phyloP scores from a whole-genome alignment of 2,329 filamentous ascomycete species.

The Xylariaceae sp. region DNA sequence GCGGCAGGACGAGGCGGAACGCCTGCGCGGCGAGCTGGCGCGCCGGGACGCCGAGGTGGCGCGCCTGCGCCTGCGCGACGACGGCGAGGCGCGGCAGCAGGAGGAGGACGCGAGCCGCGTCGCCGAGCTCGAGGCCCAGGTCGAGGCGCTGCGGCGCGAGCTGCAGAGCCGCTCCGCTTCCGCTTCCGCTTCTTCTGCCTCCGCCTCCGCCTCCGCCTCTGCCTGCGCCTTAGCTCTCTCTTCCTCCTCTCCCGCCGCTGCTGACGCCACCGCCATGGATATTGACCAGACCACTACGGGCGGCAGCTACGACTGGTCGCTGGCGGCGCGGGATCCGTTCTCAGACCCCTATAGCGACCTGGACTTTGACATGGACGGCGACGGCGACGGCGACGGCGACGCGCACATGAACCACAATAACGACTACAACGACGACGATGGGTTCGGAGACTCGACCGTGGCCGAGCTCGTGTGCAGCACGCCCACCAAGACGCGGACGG shows the following conservation, averaged over 20 bases:
- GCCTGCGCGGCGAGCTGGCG: slow-evolving; percentile 40
- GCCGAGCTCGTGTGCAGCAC: slow-evolving; percentile 46
- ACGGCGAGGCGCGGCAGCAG: slow-evolving; percentile 13
- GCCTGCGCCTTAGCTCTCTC: no score
- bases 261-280: slow-evolving; percentile 4
- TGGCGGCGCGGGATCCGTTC: slow-evolving; percentile 41
- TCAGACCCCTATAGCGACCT: slow-evolving; percentile 32
- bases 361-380: neutral
- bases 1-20: slow-evolving; percentile 39
- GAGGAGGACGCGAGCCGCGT: slow-evolving; percentile 38
- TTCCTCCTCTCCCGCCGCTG: slow-evolving; percentile 2
- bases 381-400: slow-evolving; percentile 20
- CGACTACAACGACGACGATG: slow-evolving; percentile 21
- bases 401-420: neutral
- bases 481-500: slow-evolving; percentile 30
- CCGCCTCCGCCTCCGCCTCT: no score
- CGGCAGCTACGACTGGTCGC: slow-evolving; percentile 43
- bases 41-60: slow-evolving; percentile 46
- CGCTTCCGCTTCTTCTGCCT: no score
- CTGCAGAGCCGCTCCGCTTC: slow-evolving; percentile 14
- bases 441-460: slow-evolving; percentile 43
- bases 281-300: no score
- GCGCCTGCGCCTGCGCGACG: slow-evolving; percentile 41
- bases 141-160: slow-evolving; percentile 25
- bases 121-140: slow-evolving; percentile 28